Evolutionary conservation across 2,329 filamentous ascomycete species (phyloP).

Genomic region (Fusarium pseudonygamai): DNA sequence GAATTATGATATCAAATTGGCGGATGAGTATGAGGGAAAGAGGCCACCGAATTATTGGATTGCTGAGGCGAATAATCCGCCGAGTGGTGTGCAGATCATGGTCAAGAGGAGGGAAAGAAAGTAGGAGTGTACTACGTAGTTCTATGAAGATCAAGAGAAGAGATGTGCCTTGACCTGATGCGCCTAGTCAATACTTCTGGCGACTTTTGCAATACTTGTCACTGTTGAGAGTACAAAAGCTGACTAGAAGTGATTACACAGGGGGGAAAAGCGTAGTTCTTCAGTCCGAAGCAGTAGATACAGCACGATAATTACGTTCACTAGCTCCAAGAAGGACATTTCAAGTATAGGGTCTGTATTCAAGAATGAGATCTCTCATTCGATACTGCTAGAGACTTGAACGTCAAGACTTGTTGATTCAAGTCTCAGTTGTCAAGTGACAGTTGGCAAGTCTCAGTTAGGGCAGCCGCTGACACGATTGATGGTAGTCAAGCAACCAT

Average conservation of each 20-base stretch:
- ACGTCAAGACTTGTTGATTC: background rate
- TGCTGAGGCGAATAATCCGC: conserved; percentile 33
- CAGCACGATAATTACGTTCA: background rate
- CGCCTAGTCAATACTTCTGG: background rate
- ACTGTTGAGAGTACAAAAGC: background rate
- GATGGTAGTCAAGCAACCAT: background rate
- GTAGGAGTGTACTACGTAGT: background rate
- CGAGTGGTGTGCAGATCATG: conserved; percentile 24
- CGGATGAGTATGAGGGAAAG: conserved; percentile 32
- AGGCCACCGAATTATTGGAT: conserved; percentile 34
- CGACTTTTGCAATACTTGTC: fast-evolving
- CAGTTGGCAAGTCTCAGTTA: background rate
- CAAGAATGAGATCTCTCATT: background rate
- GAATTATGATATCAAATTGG: conserved; percentile 36
- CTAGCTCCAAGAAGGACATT: background rate
- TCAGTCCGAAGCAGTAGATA: background rate
- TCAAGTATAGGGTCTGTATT: background rate
- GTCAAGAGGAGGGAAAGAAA: conserved; percentile 24
- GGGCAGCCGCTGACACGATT: background rate
- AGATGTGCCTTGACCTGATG: fast-evolving
- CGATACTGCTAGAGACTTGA: background rate
- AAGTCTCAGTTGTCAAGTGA: too few relatives aligned
- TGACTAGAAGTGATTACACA: background rate
- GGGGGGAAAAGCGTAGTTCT: background rate
- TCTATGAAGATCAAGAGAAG: background rate